Evolutionary conservation across 257 asterid genomes (phyloP).

Genomic region (Cynanchum wilfordii): DNA sequence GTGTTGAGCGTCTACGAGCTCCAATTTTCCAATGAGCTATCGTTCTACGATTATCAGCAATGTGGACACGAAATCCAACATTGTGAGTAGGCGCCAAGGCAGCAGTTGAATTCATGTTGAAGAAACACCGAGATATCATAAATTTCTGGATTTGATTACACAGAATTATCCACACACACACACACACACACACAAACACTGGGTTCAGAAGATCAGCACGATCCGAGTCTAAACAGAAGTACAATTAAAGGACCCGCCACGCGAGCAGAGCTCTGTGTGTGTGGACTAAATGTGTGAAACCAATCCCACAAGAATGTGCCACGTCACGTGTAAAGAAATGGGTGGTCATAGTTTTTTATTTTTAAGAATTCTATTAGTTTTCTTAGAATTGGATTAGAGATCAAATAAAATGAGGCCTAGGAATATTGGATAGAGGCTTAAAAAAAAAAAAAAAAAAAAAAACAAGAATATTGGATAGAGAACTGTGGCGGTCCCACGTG

Average conservation of each 20-base stretch:
- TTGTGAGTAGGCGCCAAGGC: constrained; percentile 10
- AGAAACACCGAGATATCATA: not conserved
- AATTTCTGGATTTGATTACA: not conserved
- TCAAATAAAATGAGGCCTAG: not conserved
- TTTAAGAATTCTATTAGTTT: too few relatives aligned
- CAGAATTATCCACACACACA: not conserved
- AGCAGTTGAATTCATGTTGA: not conserved
- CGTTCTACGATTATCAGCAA: not conserved
- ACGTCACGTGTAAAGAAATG: not conserved
- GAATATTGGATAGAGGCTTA: too few relatives aligned
- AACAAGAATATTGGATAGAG: too few relatives aligned
- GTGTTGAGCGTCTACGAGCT: constrained; percentile 6
- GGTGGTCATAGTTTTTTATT: not conserved
- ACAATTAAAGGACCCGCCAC: not conserved
- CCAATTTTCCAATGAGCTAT: constrained; percentile 6
- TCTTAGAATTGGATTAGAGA: not conserved
- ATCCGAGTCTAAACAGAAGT: not conserved
- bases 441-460: too few relatives aligned
- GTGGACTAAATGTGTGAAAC: not conserved
- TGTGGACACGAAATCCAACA: not conserved
- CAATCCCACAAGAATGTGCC: not conserved
- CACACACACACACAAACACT: not conserved
- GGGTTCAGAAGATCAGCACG: not conserved
- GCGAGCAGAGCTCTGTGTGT: not conserved
- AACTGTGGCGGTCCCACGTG: too few relatives aligned